Base-by-base conservation (phyloP, 2,329 filamentous ascomycete species). In the Amauroascus niger region DNA sequence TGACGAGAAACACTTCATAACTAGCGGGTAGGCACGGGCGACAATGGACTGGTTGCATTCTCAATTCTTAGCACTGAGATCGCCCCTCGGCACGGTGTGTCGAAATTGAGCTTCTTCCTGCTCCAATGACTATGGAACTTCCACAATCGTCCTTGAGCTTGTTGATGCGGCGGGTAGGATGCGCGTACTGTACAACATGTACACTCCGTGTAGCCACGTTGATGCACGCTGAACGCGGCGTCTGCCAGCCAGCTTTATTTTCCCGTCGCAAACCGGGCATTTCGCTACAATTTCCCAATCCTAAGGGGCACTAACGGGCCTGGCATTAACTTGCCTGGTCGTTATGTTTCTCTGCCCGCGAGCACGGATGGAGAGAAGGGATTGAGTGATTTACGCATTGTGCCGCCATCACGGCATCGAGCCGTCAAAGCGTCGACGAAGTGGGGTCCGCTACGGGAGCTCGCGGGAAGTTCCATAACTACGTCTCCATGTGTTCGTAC, bases 401-500 rank as follows among this genome's bases (percentile, higher is more conserved):
- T 32, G 44, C 44, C 16, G 44, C 44, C 28, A 11, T 20, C 28
- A 24, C 44, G 32, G 28, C 44, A 13, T 32, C 26, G 20, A 32
- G 7, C 16, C 28, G 28, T 46, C 44, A 46, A 46, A 33, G 14
- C 44, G 28, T 22, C 44, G 32, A 22, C 44, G 7, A 20, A 33
- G 26, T 32, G 44, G 44, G 44, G 26, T 13, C 28, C 16, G 14
- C 8, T 11, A 14, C 44, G 44, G 44, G 44, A 46, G 44, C 26
- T 28, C 44, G 28, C 44, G 44, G 44, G 44, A 46, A 46, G 44
- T 46, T 33, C 44, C 44, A 46, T 46, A 33, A 3, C 28, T n/a
- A n/a, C n/a, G n/a, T 46, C 28, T 46, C 44, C 44, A 46, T 46
- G 44, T 45, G 44, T 32, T 33, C 26, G 13, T 46, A 24, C 44